These are phyloP conservation scores for Aschersonia sp. DNA, from an alignment of 2,329 filamentous ascomycete genomes.

Conservation along the genomic window DNA sequence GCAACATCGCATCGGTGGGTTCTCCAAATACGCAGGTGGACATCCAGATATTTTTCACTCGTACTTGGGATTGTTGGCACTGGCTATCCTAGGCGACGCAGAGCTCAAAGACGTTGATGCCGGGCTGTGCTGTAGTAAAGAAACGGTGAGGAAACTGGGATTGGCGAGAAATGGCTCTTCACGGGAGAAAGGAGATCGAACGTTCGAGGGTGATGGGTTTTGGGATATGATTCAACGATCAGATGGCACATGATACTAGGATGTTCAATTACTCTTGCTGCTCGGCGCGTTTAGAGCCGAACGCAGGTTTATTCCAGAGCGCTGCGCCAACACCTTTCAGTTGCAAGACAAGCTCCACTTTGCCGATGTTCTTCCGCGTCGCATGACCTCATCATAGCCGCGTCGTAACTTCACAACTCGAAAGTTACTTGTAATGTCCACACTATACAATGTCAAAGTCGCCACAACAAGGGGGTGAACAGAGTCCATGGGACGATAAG, in stretches of 20 bases:
- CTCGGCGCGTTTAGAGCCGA: no score
- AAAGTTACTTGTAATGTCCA: neutral
- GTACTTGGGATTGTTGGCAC: conserved; percentile 70
- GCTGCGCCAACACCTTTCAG: no score
- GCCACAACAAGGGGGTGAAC: conserved; percentile 5
- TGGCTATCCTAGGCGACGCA: conserved; percentile 58
- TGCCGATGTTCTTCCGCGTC: neutral
- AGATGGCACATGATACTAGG: no score
- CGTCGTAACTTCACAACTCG: neutral
- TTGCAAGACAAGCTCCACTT: no score
- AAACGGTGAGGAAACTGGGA: conserved; percentile 35
- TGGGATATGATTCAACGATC: conserved; percentile 6
- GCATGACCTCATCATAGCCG: conserved; percentile 3
- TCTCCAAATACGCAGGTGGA: conserved; percentile 55
- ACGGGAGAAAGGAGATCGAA: neutral
- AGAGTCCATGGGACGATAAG: conserved; percentile 40
- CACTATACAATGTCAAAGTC: neutral
- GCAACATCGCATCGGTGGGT: conserved; percentile 73
- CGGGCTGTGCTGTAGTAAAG: conserved; percentile 57
- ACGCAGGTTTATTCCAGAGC: no score
- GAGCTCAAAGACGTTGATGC: conserved; percentile 60
- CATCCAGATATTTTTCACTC: conserved; percentile 75
- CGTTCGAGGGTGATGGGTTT: conserved; percentile 12
- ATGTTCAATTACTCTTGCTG: no score
- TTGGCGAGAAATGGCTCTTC: conserved; percentile 26